These are phyloP conservation scores for Fusarium sp. DNA, from an alignment of 2,329 filamentous ascomycete species.

Conservation along the genomic window DNA sequence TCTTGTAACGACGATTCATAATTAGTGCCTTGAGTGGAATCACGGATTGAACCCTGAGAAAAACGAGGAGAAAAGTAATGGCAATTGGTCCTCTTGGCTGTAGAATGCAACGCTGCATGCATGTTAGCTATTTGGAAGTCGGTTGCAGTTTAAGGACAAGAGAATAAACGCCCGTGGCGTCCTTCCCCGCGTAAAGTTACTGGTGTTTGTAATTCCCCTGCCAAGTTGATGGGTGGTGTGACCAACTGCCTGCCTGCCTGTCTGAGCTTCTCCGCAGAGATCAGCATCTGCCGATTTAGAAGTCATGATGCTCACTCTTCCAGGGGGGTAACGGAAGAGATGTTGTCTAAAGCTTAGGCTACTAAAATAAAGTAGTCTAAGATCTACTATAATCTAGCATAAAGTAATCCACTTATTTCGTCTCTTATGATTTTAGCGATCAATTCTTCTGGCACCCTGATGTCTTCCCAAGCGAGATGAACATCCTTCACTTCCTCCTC, in stretches of 20 bases:
- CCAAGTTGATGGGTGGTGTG: conserved; percentile 38
- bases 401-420: too few species aligned
- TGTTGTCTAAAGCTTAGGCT: too few species aligned
- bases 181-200: conserved; percentile 26
- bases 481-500: neutral
- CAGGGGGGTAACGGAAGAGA: too few species aligned
- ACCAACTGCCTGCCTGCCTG: conserved; percentile 19
- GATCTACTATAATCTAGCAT: too few species aligned
- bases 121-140: conserved; percentile 8
- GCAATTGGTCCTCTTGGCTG: conserved; percentile 8
- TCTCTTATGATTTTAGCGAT: too few species aligned
- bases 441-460: too few species aligned
- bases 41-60: neutral
- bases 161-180: conserved; percentile 25
- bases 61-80: neutral
- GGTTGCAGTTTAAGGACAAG: conserved; percentile 10
- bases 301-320: conserved; percentile 35
- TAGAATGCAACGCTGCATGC: conserved; percentile 6
- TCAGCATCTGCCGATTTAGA: conserved; percentile 19
- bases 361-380: too few species aligned
- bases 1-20: conserved; percentile 1
- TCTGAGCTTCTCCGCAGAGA: conserved; percentile 25
- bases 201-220: conserved; percentile 37
- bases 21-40: neutral
- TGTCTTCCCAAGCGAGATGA: conserved; percentile 14